Percentiles rank a stretch among this genome's conserved stretches.
phyloP scores from a whole-genome alignment of 495 filamentous ascomycete genomes.

The Podospora comata region DNA sequence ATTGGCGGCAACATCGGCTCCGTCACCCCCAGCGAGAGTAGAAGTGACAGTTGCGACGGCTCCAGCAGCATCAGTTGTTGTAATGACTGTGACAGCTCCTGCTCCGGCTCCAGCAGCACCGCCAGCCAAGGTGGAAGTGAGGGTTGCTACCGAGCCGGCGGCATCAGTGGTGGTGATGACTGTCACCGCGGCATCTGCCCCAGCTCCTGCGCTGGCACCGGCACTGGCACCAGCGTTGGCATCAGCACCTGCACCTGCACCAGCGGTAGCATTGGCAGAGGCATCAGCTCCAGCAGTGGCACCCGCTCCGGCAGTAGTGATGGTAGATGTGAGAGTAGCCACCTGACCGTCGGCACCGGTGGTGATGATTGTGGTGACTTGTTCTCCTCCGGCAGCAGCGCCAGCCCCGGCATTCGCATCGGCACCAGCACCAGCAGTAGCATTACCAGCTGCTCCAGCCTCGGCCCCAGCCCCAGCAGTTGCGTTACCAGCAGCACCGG shows the following conservation, averaged over 20 bases:
- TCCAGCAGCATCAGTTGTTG: not conserved
- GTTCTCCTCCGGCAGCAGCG: not conserved
- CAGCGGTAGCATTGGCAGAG: not conserved
- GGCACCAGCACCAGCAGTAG: not conserved
- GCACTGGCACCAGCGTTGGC: not conserved
- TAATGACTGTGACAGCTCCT: not conserved
- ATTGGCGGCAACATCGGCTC: not conserved
- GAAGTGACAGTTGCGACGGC: not conserved
- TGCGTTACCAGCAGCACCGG: not conserved
- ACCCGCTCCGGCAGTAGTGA: not conserved
- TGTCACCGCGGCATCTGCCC: not conserved
- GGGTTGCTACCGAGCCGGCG: not conserved
- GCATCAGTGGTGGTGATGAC: constrained; percentile 17
- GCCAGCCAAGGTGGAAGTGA: constrained; percentile 7
- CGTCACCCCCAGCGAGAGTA: not conserved
- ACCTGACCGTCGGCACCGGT: not conserved
- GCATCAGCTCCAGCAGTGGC: not conserved
- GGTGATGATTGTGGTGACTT: constrained; percentile 9
- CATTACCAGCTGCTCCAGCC: not conserved
- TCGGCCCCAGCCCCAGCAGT: not conserved
- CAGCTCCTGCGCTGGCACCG: not conserved
- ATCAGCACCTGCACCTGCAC: not conserved
- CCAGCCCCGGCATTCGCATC: not conserved
- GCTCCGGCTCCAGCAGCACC: not conserved
- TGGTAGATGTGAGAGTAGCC: not conserved